Percentiles rank a stretch among this genome's conserved stretches.
phyloP scores from a whole-genome alignment of 345 rosid species.

The Punica granatum region DNA sequence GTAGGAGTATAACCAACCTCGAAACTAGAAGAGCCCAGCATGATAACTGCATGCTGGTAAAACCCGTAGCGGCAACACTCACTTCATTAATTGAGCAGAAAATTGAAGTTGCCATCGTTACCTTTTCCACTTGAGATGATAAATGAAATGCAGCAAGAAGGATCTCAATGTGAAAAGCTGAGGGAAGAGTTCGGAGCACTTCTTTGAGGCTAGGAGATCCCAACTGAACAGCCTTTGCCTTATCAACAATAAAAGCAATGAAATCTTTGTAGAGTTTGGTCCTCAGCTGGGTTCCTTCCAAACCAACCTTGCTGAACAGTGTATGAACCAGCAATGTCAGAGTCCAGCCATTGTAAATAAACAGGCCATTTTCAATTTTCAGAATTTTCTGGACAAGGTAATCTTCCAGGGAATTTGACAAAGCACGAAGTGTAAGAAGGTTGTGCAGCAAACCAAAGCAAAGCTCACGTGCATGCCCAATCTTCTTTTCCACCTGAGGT shows the following conservation, averaged over 20 bases:
- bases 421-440: slow-evolving; percentile 47
- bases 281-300: slow-evolving; percentile 63
- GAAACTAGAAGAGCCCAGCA: slow-evolving; percentile 86
- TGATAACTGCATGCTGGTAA: slow-evolving; percentile 42
- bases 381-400: slow-evolving; percentile 69
- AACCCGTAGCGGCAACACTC: slow-evolving; percentile 33
- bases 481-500: slow-evolving; percentile 54
- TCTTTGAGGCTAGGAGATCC: slow-evolving; percentile 51
- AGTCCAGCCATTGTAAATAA: slow-evolving; percentile 64
- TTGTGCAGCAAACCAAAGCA: slow-evolving; percentile 65
- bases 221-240: slow-evolving; percentile 37
- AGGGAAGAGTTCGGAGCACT: slow-evolving; percentile 65
- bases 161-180: slow-evolving; percentile 82
- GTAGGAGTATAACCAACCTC: slow-evolving; percentile 72
- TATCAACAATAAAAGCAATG: slow-evolving; percentile 51
- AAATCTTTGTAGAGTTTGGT: slow-evolving; percentile 48
- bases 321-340: slow-evolving; percentile 63
- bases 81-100: slow-evolving; percentile 41
- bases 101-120: slow-evolving; percentile 41
- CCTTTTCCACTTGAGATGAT: slow-evolving; percentile 69
- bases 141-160: slow-evolving; percentile 88
- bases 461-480: slow-evolving; percentile 39
- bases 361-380: slow-evolving; percentile 56
- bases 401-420: slow-evolving; percentile 62
- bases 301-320: slow-evolving; percentile 51